Evolutionary conservation across 2,329 filamentous ascomycete genomes (phyloP).

Genomic region (Sporothrix dimorphospora): DNA sequence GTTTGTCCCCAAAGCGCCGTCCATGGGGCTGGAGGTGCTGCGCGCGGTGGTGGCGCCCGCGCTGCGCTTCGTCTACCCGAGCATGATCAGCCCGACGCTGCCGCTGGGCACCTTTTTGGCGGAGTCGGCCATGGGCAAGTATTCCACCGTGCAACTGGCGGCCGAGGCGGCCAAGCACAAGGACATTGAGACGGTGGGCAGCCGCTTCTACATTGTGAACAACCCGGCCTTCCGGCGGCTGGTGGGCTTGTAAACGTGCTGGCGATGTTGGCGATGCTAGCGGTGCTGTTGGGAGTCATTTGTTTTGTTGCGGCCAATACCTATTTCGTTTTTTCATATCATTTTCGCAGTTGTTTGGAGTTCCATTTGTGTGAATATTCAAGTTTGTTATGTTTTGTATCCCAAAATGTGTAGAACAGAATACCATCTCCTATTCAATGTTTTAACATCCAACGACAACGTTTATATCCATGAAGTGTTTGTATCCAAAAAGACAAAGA

Average conservation of each 20-base stretch:
- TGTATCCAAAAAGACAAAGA: background rate
- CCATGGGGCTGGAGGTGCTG: background rate
- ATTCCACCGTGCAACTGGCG: constrained; percentile 34
- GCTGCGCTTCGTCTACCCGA: constrained; percentile 34
- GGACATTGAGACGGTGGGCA: constrained; percentile 37
- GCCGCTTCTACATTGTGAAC: constrained; percentile 23
- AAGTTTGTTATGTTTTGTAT: background rate
- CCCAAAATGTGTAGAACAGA: background rate
- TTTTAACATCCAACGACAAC: background rate
- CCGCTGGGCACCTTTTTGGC: constrained; percentile 50
- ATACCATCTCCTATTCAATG: background rate
- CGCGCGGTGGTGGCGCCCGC: constrained; percentile 37
- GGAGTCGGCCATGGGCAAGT: constrained; percentile 50
- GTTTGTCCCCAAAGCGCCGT: constrained; percentile 45
- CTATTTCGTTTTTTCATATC: background rate
- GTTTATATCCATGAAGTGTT: too few relatives aligned
- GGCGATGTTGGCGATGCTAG: too few relatives aligned
- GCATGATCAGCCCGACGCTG: constrained; percentile 48
- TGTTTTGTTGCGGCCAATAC: background rate
- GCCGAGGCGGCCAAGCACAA: constrained; percentile 32
- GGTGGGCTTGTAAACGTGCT: background rate
- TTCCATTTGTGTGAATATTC: background rate
- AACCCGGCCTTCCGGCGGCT: constrained; percentile 31
- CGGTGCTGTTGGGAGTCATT: background rate
- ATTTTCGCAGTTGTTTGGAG: background rate